phyloP scores from a whole-genome alignment of 2,329 filamentous ascomycete species.

The Penicillium sp. region DNA sequence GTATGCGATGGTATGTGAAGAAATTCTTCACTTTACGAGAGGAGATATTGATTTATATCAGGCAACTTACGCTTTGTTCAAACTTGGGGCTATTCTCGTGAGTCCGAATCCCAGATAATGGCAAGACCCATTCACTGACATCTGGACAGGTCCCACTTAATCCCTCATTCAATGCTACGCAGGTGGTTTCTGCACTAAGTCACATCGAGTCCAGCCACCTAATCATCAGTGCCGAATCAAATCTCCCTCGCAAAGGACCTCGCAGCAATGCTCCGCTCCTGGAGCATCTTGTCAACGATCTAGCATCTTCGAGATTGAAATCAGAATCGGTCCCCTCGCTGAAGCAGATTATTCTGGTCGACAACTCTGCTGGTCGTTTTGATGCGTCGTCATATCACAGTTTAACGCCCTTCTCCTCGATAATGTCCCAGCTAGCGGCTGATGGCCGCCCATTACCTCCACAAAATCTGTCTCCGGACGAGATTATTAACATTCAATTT shows the following conservation, averaged over 20 bases:
- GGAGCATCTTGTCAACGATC: constrained; percentile 56
- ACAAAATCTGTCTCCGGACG: constrained; percentile 59
- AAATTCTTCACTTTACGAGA: not conserved
- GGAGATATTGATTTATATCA: constrained; percentile 18
- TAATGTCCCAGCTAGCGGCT: constrained; percentile 49
- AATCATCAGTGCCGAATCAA: constrained; percentile 84
- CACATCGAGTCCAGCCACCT: constrained; percentile 76
- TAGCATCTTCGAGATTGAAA: constrained; percentile 49
- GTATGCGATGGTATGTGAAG: constrained; percentile 68
- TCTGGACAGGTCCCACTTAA: constrained; percentile 74
- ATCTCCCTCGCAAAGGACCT: constrained; percentile 69
- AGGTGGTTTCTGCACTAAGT: constrained; percentile 75
- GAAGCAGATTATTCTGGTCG: constrained; percentile 71
- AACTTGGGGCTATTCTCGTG: constrained; percentile 87
- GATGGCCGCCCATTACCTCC: constrained; percentile 48
- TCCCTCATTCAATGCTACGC: constrained; percentile 78
- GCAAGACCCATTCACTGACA: not conserved
- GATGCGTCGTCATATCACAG: constrained; percentile 49
- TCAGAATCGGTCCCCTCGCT: constrained; percentile 70
- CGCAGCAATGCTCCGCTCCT: constrained; percentile 63
- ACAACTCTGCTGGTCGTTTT: constrained; percentile 69
- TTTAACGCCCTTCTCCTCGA: constrained; percentile 53
- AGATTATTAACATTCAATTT: constrained; percentile 94
- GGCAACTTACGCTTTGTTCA: constrained; percentile 84
- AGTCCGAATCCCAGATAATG: constrained; percentile 18